Percentiles rank a stretch among this genome's conserved stretches.
phyloP scores from a whole-genome alignment of 2,329 filamentous ascomycete species.

The Diaporthe sp. region DNA sequence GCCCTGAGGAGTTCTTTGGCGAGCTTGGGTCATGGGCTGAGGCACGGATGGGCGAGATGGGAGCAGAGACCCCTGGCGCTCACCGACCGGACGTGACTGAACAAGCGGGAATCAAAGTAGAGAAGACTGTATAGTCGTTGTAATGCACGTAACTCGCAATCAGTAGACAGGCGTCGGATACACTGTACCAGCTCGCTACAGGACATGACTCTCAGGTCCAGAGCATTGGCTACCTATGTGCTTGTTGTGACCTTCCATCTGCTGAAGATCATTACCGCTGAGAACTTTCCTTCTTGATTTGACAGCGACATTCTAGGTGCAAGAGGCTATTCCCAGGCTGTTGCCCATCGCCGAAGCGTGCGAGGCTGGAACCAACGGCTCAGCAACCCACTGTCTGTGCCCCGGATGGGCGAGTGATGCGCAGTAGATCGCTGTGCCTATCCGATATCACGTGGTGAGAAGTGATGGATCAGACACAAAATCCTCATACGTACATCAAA shows the following conservation, averaged over 20 bases:
- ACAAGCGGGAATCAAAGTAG: background rate
- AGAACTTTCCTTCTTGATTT: background rate
- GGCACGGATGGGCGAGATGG: slow-evolving; percentile 13
- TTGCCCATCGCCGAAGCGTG: background rate
- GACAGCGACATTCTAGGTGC: no score
- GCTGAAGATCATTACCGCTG: background rate
- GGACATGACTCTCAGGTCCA: background rate
- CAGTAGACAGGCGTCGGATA: background rate
- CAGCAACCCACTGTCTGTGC: background rate
- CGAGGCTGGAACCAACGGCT: background rate
- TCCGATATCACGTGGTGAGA: background rate
- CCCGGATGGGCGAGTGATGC: background rate
- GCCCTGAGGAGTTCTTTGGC: slow-evolving; percentile 39
- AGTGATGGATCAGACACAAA: background rate
- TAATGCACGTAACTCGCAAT: background rate
- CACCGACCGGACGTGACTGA: background rate
- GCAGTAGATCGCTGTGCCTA: background rate
- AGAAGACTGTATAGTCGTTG: background rate
- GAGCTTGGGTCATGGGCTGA: slow-evolving; percentile 39
- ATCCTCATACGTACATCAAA: background rate
- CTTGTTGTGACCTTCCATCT: no score
- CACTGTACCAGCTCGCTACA: background rate
- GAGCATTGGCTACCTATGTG: background rate
- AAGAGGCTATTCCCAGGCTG: background rate
- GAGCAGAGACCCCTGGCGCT: background rate